Percentiles rank a stretch among this genome's conserved stretches.
phyloP scores from a whole-genome alignment of 208 protist genomes.

The Paratrypanosoma confusum region DNA sequence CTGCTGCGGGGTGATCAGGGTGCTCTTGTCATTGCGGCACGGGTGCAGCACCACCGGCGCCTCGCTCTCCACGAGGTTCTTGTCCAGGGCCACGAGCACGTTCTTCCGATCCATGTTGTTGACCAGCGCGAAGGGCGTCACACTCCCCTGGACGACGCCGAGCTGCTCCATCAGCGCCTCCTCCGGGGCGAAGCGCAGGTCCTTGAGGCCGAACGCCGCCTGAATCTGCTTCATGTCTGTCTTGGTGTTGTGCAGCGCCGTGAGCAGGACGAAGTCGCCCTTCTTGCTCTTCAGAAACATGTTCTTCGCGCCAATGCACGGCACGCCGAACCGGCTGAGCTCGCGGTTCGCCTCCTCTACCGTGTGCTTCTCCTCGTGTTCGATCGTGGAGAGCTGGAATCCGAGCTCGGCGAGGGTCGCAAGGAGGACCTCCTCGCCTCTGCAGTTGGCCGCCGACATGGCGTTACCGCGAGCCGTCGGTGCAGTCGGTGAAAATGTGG shows the following conservation, averaged over 20 bases:
- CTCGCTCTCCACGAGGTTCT: constrained; percentile 23
- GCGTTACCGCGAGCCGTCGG: too few relatives aligned
- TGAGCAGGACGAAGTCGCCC: constrained; percentile 67
- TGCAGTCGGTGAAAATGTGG: too few relatives aligned
- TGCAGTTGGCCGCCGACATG: constrained; percentile 50
- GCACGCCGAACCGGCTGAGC: constrained; percentile 26
- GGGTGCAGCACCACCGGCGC: constrained; percentile 58
- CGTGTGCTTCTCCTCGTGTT: constrained; percentile 61
- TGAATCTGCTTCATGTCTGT: constrained; percentile 76
- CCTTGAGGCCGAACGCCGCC: constrained; percentile 49
- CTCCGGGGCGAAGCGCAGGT: constrained; percentile 69
- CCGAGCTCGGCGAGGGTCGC: constrained; percentile 28
- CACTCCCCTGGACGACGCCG: constrained; percentile 55
- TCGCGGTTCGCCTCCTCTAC: constrained; percentile 61
- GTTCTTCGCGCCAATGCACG: constrained; percentile 64
- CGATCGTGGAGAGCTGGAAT: constrained; percentile 36
- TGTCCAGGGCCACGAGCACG: constrained; percentile 68
- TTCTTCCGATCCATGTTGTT: constrained; percentile 55
- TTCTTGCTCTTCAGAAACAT: constrained; percentile 90
- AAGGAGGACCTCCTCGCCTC: constrained; percentile 45
- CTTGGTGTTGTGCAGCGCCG: constrained; percentile 46
- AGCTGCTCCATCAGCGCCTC: constrained; percentile 58
- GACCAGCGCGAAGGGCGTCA: constrained; percentile 79
- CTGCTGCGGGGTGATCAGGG: constrained; percentile 47
- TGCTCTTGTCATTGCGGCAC: constrained; percentile 78